These are phyloP conservation scores for Ogataea chonburiensis DNA, from an alignment of 805 yeast species.

Conservation along the genomic window DNA sequence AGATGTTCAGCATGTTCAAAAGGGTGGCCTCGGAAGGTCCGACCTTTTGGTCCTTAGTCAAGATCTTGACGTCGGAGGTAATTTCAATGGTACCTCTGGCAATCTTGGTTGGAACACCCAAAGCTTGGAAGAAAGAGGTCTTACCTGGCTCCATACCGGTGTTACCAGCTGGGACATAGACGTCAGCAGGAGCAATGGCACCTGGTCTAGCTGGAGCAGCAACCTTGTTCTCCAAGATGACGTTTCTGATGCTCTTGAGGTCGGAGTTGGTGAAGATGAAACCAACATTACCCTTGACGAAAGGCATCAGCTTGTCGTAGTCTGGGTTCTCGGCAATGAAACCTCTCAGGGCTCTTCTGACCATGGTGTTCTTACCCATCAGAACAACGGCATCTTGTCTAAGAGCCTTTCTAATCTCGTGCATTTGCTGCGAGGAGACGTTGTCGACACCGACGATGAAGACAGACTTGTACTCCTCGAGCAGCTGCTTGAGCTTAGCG, in stretches of 20 bases:
- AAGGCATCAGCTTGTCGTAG: conserved; percentile 91
- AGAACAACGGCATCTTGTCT: conserved; percentile 93
- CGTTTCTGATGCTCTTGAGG: conserved; percentile 89
- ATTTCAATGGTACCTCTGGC: conserved; percentile 99
- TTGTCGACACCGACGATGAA: conserved; percentile 99
- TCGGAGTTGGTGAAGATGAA: conserved; percentile 98
- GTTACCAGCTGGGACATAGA: conserved; percentile 98
- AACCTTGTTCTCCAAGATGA: conserved; percentile 86
- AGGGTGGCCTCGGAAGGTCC: conserved; percentile 99
- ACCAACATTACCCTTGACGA: conserved; percentile 98
- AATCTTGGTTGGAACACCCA: conserved; percentile 99
- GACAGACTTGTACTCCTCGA: conserved; percentile 96
- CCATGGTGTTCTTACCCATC: conserved; percentile 99
- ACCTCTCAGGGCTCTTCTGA: conserved; percentile 98
- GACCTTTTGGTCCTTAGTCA: conserved; percentile 79
- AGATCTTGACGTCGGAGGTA: conserved; percentile 94
- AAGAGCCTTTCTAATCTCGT: conserved; percentile 95
- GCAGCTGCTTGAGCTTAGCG: conserved; percentile 88
- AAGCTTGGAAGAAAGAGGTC: conserved; percentile 99
- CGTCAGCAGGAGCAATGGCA: conserved; percentile 98
- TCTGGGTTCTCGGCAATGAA: conserved; percentile 93
- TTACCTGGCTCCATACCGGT: conserved; percentile 99
- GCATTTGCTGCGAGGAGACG: conserved; percentile 99
- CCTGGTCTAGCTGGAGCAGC: conserved; percentile 99
- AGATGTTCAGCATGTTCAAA: conserved; percentile 98